These are phyloP conservation scores for Aspergillus sp. DNA, from an alignment of 2,329 filamentous ascomycete genomes.

Conservation along the genomic window DNA sequence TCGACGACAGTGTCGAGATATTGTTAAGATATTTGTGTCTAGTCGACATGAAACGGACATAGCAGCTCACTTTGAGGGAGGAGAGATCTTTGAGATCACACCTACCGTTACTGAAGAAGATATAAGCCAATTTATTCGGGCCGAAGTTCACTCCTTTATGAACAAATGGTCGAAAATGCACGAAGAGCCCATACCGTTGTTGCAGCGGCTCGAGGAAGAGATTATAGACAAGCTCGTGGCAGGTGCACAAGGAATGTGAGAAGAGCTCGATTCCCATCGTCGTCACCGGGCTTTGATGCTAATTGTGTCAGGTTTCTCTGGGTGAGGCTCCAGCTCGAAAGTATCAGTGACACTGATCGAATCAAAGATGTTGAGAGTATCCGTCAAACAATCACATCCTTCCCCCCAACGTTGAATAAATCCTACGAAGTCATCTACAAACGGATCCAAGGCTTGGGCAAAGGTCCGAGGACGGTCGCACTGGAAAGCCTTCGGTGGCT, in stretches of 20 bases:
- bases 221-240: not conserved
- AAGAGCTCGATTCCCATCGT: too few relatives aligned
- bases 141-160: not conserved
- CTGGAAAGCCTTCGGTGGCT: not conserved
- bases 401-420: not conserved
- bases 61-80: not conserved
- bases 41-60: conserved; percentile 2
- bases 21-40: conserved; percentile 1
- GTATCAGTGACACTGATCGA: not conserved
- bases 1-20: not conserved
- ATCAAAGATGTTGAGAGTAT: not conserved
- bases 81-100: not conserved
- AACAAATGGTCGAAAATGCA: not conserved
- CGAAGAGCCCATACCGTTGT: not conserved
- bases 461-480: not conserved
- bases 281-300: too few relatives aligned
- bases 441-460: not conserved
- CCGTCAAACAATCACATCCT: not conserved
- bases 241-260: not conserved
- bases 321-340: not conserved
- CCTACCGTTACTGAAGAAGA: not conserved
- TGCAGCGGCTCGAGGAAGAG: not conserved
- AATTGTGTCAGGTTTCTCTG: not conserved
- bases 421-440: not conserved
- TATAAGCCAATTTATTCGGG: not conserved